Percentiles rank a stretch among this genome's conserved stretches.
Evolutionary conservation across 352 stramenopile species (phyloP).

Genomic region (Phytophthora boehmeriae): DNA sequence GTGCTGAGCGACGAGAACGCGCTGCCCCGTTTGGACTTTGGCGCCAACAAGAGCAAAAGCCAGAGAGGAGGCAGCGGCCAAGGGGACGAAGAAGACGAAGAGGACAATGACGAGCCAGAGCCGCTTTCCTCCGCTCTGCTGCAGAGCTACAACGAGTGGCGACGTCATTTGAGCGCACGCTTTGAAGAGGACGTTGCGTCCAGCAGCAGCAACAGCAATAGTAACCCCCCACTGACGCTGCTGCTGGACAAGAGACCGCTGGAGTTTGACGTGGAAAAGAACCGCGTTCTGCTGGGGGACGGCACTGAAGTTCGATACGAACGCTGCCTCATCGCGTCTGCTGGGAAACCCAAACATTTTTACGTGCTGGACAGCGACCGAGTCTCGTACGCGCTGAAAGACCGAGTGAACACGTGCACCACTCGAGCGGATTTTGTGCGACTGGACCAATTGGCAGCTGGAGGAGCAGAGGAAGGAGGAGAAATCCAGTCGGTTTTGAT

Average conservation of each 20-base stretch:
- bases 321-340: constrained; percentile 88
- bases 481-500: constrained; percentile 76
- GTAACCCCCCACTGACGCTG: constrained; percentile 71
- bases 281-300: constrained; percentile 80
- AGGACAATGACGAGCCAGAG: constrained; percentile 29
- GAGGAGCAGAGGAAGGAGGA: constrained; percentile 16
- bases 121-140: constrained; percentile 64
- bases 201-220: neutral
- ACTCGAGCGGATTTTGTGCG: constrained; percentile 84
- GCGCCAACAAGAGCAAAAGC: neutral
- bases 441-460: constrained; percentile 62
- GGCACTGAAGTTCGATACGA: constrained; percentile 84
- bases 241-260: constrained; percentile 78
- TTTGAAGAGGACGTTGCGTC: constrained; percentile 76
- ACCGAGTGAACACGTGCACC: constrained; percentile 88
- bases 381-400: constrained; percentile 81
- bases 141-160: constrained; percentile 92
- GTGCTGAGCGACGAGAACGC: constrained; percentile 87
- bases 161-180: constrained; percentile 78
- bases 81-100: constrained; percentile 12
- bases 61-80: constrained; percentile 20
- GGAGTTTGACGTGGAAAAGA: constrained; percentile 88
- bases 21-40: constrained; percentile 63
- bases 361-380: constrained; percentile 90
- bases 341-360: constrained; percentile 81